A percentile compares a stretch with the other conserved stretches of the same genome.
These are phyloP conservation scores for Closterium sp. DNA, from an alignment of 139 green algal genomes.

Conservation along the genomic window DNA sequence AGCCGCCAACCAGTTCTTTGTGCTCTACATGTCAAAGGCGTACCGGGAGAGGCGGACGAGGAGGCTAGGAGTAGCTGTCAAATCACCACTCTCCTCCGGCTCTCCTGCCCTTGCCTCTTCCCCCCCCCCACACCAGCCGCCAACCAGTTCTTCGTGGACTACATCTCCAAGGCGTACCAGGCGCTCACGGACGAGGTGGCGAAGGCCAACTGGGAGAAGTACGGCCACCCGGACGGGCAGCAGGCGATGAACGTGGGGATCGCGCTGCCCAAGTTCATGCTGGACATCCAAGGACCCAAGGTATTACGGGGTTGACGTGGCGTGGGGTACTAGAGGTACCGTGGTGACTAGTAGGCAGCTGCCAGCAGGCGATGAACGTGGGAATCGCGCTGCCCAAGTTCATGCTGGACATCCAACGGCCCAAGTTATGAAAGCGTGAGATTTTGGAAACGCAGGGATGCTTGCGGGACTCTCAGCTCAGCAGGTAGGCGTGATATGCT, in stretches of 20 bases:
- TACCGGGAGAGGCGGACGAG: slow-evolving; percentile 63
- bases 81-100: too few relatives aligned
- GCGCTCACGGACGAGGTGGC: slow-evolving; percentile 59
- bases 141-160: slow-evolving; percentile 57
- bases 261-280: slow-evolving; percentile 57
- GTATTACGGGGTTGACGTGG: too few relatives aligned
- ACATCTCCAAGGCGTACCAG: slow-evolving; percentile 61
- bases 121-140: slow-evolving; percentile 16
- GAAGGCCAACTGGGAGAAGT: slow-evolving; percentile 59
- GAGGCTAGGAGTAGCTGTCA: too few relatives aligned
- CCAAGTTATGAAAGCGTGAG: too few relatives aligned
- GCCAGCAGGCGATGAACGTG: slow-evolving; percentile 47
- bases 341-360: too few relatives aligned
- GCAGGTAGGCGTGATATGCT: too few relatives aligned
- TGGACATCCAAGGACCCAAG: slow-evolving; percentile 50
- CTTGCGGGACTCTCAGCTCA: too few relatives aligned
- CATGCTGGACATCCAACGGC: slow-evolving; percentile 54
- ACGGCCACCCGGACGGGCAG: slow-evolving; percentile 61
- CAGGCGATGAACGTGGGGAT: slow-evolving; percentile 55
- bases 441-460: too few relatives aligned
- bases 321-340: too few relatives aligned
- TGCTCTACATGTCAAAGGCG: slow-evolving; percentile 54
- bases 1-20: slow-evolving; percentile 55
- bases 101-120: too few relatives aligned
- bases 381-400: slow-evolving; percentile 57